A percentile compares a stretch with the other conserved stretches of the same genome.
Evolutionary conservation across 257 asterid species (phyloP).

Genomic region (Solanum infundibuliforme): DNA sequence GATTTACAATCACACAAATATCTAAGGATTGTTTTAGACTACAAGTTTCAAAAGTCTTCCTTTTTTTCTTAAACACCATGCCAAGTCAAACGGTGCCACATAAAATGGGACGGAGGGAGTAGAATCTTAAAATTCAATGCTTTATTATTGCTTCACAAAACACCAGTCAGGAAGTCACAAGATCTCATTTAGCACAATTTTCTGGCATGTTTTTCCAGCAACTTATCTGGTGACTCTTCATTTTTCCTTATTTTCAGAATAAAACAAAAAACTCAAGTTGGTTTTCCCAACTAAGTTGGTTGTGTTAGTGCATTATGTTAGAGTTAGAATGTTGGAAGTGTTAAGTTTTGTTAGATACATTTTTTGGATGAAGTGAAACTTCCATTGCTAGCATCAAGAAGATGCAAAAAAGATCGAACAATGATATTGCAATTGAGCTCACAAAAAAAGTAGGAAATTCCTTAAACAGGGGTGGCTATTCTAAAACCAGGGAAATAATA

Average conservation of each 20-base stretch:
- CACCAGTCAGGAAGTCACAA: neutral
- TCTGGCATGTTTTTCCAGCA: neutral
- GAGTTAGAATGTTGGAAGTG: neutral
- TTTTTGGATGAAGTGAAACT: neutral
- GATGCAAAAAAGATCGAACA: neutral
- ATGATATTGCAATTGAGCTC: neutral
- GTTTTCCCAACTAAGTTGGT: neutral
- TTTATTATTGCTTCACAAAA: neutral
- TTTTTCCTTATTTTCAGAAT: neutral
- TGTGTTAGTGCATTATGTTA: neutral
- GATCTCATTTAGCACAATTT: neutral
- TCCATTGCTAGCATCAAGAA: neutral
- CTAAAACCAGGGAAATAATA: neutral
- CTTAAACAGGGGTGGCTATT: neutral
- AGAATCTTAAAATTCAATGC: neutral
- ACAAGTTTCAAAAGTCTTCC: neutral
- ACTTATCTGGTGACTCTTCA: neutral
- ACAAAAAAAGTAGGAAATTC: neutral
- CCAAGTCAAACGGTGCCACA: no score
- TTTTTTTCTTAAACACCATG: neutral
- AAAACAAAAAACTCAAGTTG: neutral
- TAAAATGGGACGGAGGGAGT: no score
- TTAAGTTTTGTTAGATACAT: neutral
- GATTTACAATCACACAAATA: neutral
- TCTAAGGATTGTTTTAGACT: neutral